Evolutionary conservation across 148 eudicot genomes (phyloP).

Genomic region (Fagopyrum homotropicum): DNA sequence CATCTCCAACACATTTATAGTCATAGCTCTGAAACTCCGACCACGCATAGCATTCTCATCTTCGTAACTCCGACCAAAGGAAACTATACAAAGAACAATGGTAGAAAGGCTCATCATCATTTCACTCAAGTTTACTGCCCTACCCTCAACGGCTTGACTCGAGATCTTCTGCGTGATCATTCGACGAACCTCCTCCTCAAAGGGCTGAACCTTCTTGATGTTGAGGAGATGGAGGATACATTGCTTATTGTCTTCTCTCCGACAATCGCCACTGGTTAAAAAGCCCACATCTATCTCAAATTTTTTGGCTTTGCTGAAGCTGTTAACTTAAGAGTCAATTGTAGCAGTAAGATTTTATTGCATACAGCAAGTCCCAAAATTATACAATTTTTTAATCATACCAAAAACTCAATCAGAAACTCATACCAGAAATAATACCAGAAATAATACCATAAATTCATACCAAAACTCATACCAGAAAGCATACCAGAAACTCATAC

Average conservation of each 20-base stretch:
- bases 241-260: slow-evolving; percentile 15
- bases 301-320: too few species aligned
- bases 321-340: too few species aligned
- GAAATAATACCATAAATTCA: too few species aligned
- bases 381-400: too few species aligned
- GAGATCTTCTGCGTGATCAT: slow-evolving; percentile 16
- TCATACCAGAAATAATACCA: too few species aligned
- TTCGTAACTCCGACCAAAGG: slow-evolving; percentile 26
- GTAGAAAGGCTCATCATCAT: slow-evolving; percentile 13
- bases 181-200: slow-evolving; percentile 17
- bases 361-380: too few species aligned
- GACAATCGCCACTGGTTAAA: neutral
- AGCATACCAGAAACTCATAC: too few species aligned
- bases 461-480: too few species aligned
- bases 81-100: slow-evolving; percentile 14
- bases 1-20: slow-evolving; percentile 12
- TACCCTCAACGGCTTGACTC: neutral
- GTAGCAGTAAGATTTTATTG: too few species aligned
- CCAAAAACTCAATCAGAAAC: too few species aligned
- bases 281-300: neutral
- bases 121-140: slow-evolving; percentile 17
- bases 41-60: neutral
- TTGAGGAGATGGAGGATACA: slow-evolving; percentile 22
- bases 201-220: slow-evolving; percentile 21
- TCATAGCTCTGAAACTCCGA: neutral